A percentile compares a stretch with the other conserved stretches of the same genome.
phyloP scores from a whole-genome alignment of 164 flowering plant genomes.

The Cinnamomum chago region DNA sequence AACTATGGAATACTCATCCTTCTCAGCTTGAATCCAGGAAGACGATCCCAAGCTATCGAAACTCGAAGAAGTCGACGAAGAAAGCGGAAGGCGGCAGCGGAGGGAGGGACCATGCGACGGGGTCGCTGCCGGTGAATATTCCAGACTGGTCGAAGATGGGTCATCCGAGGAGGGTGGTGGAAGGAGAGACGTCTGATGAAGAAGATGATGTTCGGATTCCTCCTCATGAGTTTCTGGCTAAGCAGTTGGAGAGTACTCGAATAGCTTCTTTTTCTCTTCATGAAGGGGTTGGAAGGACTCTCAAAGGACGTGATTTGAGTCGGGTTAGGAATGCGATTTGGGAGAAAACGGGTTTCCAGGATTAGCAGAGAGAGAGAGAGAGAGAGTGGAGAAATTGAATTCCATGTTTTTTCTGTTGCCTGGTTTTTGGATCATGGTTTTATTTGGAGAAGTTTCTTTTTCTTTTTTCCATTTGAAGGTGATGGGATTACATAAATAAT shows the following conservation, averaged over 20 bases:
- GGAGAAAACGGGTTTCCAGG: conserved; percentile 30
- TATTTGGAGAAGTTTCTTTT: neutral
- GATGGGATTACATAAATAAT: neutral
- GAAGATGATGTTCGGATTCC: conserved; percentile 20
- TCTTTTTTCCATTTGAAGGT: neutral
- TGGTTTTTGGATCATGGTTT: neutral
- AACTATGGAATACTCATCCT: conserved; percentile 14
- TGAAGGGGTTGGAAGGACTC: conserved; percentile 30
- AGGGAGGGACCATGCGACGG: neutral
- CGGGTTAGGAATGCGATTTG: conserved; percentile 32
- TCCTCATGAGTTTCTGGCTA: conserved; percentile 32
- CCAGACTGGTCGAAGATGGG: conserved; percentile 39
- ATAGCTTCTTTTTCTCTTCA: conserved; percentile 29
- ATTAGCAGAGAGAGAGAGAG: conserved; percentile 4
- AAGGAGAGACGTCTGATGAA: conserved; percentile 1
- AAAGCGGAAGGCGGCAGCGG: conserved; percentile 1
- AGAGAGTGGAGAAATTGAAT: neutral
- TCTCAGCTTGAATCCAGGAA: conserved; percentile 13
- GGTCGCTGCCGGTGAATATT: conserved; percentile 27
- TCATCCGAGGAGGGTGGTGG: conserved; percentile 1
- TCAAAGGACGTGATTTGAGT: conserved; percentile 34
- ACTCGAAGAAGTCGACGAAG: conserved; percentile 13
- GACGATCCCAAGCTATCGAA: conserved; percentile 14
- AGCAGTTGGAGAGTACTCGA: conserved; percentile 23
- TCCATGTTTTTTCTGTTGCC: neutral